Evolutionary conservation across 2,329 filamentous ascomycete species (phyloP), one percentile per base, ranked within the genome.

Genomic region (Neofusicoccum sp.): DNA sequence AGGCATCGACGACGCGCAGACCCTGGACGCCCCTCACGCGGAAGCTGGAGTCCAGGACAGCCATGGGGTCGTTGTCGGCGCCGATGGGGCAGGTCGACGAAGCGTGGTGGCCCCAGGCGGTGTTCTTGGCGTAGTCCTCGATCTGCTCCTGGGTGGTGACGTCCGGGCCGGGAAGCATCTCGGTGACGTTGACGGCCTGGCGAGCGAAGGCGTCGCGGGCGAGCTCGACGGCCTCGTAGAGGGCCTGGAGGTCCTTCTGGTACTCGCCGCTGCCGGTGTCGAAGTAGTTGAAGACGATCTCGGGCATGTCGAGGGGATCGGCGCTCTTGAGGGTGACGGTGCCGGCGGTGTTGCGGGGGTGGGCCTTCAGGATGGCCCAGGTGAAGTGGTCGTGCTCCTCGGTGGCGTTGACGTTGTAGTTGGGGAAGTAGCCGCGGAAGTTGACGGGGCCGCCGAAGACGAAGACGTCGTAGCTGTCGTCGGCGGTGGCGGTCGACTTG

Each of bases 281-380:
- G 63, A 75, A 75, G 68, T 71, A 74, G 70, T 74, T 74, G 70
- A 71, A 75, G 8, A 65, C 66, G 65, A 90, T 88, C 5, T 82
- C 71, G 0, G 89, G 88, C 3, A 79, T 76, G 58, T 89, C 87
- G 0, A 84, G 82, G 0, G 88, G 87, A 68, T 90, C 82, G 0
- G 81, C 74, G 0, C 84, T 86, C 14, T 77, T 77, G 4, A 91
- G 81, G 3, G 73, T 80, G 3, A 91, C 87, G 1, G 80, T 82
- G 7, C 89, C 89, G 5, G 71, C 78, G 71, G 72, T 73, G 70
- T 90, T 89, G 57, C 84, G 82, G 0, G 86, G 81, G 66, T 88
- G 86, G 0, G 83, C 81, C 72, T 88, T 87, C 58, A 90, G 77
- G 3, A 82, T 79, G 9, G 74, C 73, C 80, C 80, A 82, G 11